Evolutionary conservation across 805 yeast genomes (phyloP), one percentile per base, ranked within the genome.

Genomic region (Zygosaccharomyces bailii): DNA sequence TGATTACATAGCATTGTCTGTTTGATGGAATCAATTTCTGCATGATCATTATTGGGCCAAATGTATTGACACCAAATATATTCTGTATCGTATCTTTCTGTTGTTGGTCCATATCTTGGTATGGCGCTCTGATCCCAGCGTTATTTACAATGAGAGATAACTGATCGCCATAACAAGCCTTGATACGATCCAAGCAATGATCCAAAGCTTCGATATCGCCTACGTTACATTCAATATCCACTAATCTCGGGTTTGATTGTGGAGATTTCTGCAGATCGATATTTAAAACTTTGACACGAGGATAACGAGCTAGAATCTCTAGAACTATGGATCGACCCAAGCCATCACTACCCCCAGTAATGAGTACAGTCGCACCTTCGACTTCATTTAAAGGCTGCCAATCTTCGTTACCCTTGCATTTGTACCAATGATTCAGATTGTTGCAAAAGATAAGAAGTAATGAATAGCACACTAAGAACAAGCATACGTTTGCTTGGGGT

Each of bases 91-190:
- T 84, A n/a, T n/a, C n/a, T n/a, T n/a, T n/a, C n/a, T n/a, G n/a
- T 1, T 71, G 73, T 32, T 69, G 71, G 1, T 71, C 50, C 0
- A 86, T 54, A 2, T 75, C 57, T 50, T 76, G 75, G 35, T 53
- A 62, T 1, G 82, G 82, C 7, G 70, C 71, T 33, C 84, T 70
- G 14, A 86, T 74, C 0, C 88, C 97, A 0, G 96, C 97, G 62
- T 89, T 90, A 61, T 88, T 89, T 39, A 90, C 72, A 10, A 90
- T 67, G 1, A 87, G 69, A 0, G 89, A 75, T 1, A 85, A 80
- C 0, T 55, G 57, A 0, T 33, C 29, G 3, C 88, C 86, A 31
- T 78, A 54, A 24, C 72, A 68, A 19, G 54, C 34, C 20, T 59
- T 59, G 18, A 87, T 76, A 5, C 36, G 43, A 4, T 60, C 58